Evolutionary conservation across 2,329 filamentous ascomycete species (phyloP).

Genomic region (Saccharata proteae): DNA sequence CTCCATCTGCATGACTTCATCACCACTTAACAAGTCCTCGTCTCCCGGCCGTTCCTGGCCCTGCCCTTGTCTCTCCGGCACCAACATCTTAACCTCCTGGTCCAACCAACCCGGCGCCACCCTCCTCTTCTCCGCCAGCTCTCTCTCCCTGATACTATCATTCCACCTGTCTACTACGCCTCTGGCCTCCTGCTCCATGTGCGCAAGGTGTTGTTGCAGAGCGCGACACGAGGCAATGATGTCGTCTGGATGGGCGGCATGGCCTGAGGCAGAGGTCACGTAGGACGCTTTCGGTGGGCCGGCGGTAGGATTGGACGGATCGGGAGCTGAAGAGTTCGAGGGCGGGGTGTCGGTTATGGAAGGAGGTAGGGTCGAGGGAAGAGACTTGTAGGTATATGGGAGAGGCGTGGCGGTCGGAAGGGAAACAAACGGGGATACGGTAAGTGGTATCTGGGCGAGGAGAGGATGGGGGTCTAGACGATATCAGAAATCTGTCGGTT

Average conservation of each 20-base stretch:
- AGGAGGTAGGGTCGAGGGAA: conserved; percentile 75
- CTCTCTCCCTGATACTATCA: conserved; percentile 48
- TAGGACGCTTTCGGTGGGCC: conserved; percentile 38
- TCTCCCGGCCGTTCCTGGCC: conserved; percentile 5
- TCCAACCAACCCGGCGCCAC: conserved; percentile 74
- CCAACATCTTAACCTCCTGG: conserved; percentile 49
- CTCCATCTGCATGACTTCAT: conserved; percentile 2
- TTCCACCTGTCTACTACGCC: conserved; percentile 58
- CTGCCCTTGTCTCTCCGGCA: conserved; percentile 46
- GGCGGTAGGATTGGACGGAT: conserved; percentile 10
- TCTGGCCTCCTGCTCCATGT: conserved; percentile 56
- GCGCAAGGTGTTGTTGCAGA: conserved; percentile 62
- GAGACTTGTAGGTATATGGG: conserved; percentile 86
- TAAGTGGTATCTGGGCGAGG: conserved; percentile 82
- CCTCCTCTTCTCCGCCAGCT: conserved; percentile 67
- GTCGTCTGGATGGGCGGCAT: conserved; percentile 75
- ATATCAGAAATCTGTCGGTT: conserved; percentile 2
- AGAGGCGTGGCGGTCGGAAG: conserved; percentile 83
- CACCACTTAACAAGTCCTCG: conserved; percentile 1
- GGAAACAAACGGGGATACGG: conserved; percentile 86
- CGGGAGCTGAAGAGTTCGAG: conserved; percentile 17
- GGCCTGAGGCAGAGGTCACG: conserved; percentile 62
- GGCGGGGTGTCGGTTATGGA: conserved; percentile 43
- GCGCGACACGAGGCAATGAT: conserved; percentile 73
- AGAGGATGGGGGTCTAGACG: conserved; percentile 59